phyloP scores from a whole-genome alignment of 352 stramenopile species.

The Elongisporangium undulatum region DNA sequence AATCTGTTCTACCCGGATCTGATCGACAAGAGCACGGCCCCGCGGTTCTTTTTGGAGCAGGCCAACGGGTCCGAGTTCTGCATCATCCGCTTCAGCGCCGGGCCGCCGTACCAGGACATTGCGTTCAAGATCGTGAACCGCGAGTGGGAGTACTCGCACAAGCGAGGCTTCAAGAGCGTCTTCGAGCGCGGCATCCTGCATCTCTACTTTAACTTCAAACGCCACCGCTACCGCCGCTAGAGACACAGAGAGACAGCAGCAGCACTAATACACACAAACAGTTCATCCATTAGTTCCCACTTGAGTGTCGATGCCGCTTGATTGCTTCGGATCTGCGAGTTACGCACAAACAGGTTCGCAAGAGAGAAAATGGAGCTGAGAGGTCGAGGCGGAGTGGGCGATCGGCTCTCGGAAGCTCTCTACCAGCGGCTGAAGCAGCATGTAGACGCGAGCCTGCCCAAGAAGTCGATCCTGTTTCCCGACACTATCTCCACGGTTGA shows the following conservation, averaged over 20 bases:
- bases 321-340: too few relatives aligned
- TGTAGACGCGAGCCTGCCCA: too few relatives aligned
- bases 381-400: too few relatives aligned
- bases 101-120: slow-evolving; percentile 98
- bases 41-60: slow-evolving; percentile 94
- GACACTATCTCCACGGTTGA: too few relatives aligned
- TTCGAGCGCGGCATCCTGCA: slow-evolving; percentile 98
- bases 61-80: slow-evolving; percentile 93
- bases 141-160: slow-evolving; percentile 97
- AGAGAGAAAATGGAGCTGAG: too few relatives aligned
- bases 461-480: too few relatives aligned
- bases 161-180: slow-evolving; percentile 96
- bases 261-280: not conserved
- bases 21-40: slow-evolving; percentile 95
- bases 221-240: slow-evolving; percentile 95
- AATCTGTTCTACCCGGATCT: slow-evolving; percentile 99
- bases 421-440: too few relatives aligned
- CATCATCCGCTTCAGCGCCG: slow-evolving; percentile 97
- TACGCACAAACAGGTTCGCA: too few relatives aligned
- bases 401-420: too few relatives aligned
- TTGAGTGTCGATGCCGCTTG: too few relatives aligned
- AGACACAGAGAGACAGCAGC: not conserved
- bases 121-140: slow-evolving; percentile 99
- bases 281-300: not conserved
- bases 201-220: slow-evolving; percentile 99